Conservation (phyloP, 257 asterid genomes). For the Datura wrightii region DNA sequence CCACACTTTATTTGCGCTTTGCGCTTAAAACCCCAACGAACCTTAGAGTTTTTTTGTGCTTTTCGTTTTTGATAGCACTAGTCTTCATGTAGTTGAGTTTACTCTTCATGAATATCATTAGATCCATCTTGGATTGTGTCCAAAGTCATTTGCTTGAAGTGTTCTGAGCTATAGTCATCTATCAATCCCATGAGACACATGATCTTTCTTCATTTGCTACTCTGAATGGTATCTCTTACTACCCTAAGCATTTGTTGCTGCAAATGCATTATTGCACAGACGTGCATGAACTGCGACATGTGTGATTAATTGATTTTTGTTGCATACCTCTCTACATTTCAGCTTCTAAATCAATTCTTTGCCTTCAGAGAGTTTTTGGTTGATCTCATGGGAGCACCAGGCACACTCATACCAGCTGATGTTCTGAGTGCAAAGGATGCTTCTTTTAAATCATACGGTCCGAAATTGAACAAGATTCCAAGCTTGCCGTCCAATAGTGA, state of each 20-base stretch:
- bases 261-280: background rate
- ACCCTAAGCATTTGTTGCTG: background rate
- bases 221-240: background rate
- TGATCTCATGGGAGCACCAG: conserved; percentile 99
- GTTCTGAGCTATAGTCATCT: background rate
- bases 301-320: conserved; percentile 34
- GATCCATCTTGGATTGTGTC: background rate
- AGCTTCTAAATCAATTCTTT: conserved; percentile 47
- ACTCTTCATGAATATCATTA: background rate
- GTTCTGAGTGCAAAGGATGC: conserved; percentile 71
- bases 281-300: background rate
- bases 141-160: background rate
- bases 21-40: no score
- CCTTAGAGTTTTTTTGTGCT: no score
- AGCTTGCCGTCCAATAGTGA: conserved; percentile 47
- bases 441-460: conserved; percentile 57
- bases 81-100: background rate
- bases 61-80: background rate
- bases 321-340: conserved; percentile 35
- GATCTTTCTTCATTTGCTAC: background rate
- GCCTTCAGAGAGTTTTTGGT: conserved; percentile 90
- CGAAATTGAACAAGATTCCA: conserved; percentile 61
- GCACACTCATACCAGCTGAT: conserved; percentile 95
- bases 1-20: no score
- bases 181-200: background rate